These are phyloP conservation scores for Ogataea philodendri DNA, from an alignment of 805 yeast genomes.

Conservation along the genomic window DNA sequence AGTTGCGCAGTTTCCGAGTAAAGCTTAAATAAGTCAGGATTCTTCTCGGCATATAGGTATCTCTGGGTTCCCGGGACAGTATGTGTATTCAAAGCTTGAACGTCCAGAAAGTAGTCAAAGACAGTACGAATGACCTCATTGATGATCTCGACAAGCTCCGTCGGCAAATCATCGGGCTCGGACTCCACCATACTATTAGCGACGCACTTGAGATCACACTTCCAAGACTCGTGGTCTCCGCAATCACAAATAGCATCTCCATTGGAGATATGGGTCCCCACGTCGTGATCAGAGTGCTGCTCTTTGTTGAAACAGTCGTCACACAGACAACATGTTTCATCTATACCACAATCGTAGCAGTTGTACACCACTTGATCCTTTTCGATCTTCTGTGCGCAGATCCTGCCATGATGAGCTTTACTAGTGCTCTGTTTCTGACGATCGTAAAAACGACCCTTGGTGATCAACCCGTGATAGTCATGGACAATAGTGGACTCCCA, in stretches of 20 bases:
- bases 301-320: constrained; percentile 66
- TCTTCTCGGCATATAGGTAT: constrained; percentile 2
- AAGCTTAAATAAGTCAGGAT: constrained; percentile 10
- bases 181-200: constrained; percentile 22
- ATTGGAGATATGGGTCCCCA: constrained; percentile 47
- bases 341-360: constrained; percentile 74
- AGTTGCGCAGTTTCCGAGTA: constrained; percentile 35
- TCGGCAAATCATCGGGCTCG: constrained; percentile 20
- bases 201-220: constrained; percentile 46
- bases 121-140: constrained; percentile 30
- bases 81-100: constrained; percentile 35
- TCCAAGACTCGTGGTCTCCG: constrained; percentile 70
- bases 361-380: constrained; percentile 66
- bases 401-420: constrained; percentile 53
- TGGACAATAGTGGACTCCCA: constrained; percentile 26
- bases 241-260: constrained; percentile 70
- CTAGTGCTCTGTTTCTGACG: constrained; percentile 19
- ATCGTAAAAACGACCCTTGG: constrained; percentile 24
- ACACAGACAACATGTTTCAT: constrained; percentile 77
- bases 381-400: constrained; percentile 65
- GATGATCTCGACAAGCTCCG: constrained; percentile 22
- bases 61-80: constrained; percentile 21
- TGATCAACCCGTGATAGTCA: constrained; percentile 9
- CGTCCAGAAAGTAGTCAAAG: constrained; percentile 42
- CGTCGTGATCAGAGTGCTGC: constrained; percentile 68